Base-by-base conservation (phyloP, 305 asterid genomes). In the Rubia peregrina region DNA sequence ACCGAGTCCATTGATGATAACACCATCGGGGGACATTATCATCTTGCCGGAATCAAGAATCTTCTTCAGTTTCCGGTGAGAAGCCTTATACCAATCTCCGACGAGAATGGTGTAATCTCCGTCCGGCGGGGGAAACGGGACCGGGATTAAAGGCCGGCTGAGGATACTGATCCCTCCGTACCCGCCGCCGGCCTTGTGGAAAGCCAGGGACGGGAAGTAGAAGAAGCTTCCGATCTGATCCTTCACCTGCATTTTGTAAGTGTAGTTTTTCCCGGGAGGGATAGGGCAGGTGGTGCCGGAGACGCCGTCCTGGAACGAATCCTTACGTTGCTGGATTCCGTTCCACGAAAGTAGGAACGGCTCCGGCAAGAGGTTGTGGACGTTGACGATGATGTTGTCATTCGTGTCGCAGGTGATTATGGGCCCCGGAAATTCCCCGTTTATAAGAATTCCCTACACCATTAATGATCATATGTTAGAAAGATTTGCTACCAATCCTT, bases 291-390 rank as follows among this genome's bases (percentile, higher is more conserved):
- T 88, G 10, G 96, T 88, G 43, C 95, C 96, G 14, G 51, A 77
- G 0, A 90, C 96, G 49, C 96, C 96, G 22, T 90, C 96, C 76
- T 77, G 75, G 56, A 74, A 90, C 14, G 95, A 90, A 70, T 88
- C 85, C 70, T 76, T 86, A 79, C 95, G 83, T 30, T 88, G 92
- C 38, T 88, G 96, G 65, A 90, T 46, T 0, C 96, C 95, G 19
- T 74, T 85, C 96, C 95, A 90, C 16, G 96, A 86, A 49, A 90
- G 77, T 70, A 88, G 95, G 77, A 90, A 90, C 10, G 96, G 95
- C 22, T 90, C 89, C 0, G 84, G 86, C 85, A 90, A 77, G 73
- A 81, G 53, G 74, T 90, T 90, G 49, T 60, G 66, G 11, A 90
- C 96, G 16, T 88, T 86, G 83, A 90, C 74, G n/a, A 86, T 80